Evolutionary conservation across 2,329 filamentous ascomycete genomes (phyloP).

Genomic region (Xylariaceae sp.): DNA sequence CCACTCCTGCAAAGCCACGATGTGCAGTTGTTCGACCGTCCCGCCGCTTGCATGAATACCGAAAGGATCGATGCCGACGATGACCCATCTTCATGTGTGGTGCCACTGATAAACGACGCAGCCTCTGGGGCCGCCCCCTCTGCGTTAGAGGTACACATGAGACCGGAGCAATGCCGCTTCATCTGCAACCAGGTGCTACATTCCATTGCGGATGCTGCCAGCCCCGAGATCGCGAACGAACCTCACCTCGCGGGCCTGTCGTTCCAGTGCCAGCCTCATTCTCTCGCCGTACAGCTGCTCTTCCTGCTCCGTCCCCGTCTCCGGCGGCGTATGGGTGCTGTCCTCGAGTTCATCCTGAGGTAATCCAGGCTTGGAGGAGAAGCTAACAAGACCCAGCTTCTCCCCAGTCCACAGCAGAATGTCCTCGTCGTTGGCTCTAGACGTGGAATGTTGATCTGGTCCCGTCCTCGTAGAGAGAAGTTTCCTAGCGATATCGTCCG

Average conservation of each 20-base stretch:
- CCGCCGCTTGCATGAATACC: no score
- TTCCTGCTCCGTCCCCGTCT: slow-evolving; percentile 43
- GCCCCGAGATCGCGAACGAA: slow-evolving; percentile 63
- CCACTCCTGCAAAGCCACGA: no score
- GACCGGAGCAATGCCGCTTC: neutral
- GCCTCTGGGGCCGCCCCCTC: no score
- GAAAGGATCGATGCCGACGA: no score
- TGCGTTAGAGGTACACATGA: no score
- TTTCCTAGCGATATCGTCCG: slow-evolving; percentile 72
- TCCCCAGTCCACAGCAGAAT: slow-evolving; percentile 85
- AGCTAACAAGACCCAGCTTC: slow-evolving; percentile 64
- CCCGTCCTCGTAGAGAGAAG: slow-evolving; percentile 55
- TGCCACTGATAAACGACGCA: no score
- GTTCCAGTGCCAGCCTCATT: slow-evolving; percentile 69
- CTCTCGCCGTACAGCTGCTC: slow-evolving; percentile 56
- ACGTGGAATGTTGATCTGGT: slow-evolving; percentile 11
- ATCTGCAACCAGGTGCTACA: slow-evolving; percentile 6
- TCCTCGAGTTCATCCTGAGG: slow-evolving; percentile 44
- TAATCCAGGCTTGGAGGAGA: slow-evolving; percentile 46
- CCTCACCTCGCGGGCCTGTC: slow-evolving; percentile 70
- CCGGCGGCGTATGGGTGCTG: slow-evolving; percentile 34
- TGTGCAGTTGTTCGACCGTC: no score
- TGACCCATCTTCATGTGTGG: no score
- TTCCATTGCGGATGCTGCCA: slow-evolving; percentile 24
- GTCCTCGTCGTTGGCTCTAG: slow-evolving; percentile 54